Conservation (phyloP, 306 rosid genomes). For the Alnus glutinosa region DNA sequence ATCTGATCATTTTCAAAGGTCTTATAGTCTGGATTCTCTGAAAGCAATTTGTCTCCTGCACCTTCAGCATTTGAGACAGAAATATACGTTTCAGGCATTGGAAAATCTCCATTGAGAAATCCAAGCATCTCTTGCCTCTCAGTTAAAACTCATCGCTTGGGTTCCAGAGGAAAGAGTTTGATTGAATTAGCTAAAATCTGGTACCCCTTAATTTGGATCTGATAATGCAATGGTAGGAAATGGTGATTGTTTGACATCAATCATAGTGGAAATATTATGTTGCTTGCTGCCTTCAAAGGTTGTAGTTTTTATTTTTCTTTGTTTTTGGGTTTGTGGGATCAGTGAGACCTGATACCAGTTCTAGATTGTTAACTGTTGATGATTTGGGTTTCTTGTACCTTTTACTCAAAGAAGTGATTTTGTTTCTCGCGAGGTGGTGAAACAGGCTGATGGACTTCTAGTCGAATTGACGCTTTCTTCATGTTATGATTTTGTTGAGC, state of each 20-base stretch:
- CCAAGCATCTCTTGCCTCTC: background rate
- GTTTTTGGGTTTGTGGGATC: background rate
- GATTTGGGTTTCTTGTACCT: background rate
- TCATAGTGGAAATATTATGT: background rate
- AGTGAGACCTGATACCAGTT: background rate
- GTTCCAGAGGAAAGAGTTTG: background rate
- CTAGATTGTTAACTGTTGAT: background rate
- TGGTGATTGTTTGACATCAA: background rate
- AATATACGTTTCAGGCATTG: background rate
- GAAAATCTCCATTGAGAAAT: background rate
- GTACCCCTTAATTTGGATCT: background rate
- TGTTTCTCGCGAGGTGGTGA: constrained; percentile 34
- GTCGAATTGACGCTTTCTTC: constrained; percentile 67
- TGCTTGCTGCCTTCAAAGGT: background rate
- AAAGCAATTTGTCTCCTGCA: background rate
- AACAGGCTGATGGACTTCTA: constrained; percentile 89
- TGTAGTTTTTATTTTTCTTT: background rate
- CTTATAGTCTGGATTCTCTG: background rate
- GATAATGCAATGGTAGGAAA: background rate
- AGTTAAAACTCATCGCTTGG: background rate
- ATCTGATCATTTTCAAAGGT: background rate
- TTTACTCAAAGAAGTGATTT: constrained; percentile 6
- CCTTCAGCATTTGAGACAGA: background rate
- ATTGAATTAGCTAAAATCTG: background rate
- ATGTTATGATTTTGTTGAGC: constrained; percentile 86